Conservation (phyloP, 106 monocot genomes). For the Dioscorea alata region DNA sequence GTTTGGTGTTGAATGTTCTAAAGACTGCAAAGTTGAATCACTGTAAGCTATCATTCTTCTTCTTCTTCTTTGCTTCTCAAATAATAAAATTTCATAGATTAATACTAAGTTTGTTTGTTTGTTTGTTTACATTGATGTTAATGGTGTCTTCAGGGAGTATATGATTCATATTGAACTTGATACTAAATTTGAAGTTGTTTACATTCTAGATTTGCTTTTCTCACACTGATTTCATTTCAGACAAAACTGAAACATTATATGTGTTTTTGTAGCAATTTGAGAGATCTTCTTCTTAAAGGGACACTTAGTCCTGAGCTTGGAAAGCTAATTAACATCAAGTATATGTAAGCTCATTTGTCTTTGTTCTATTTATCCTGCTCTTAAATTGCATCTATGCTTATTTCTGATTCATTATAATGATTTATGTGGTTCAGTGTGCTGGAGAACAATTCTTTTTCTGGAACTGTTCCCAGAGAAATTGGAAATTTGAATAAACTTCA, state of each 20-base stretch:
- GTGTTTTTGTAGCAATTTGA: constrained; percentile 6
- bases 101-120: not conserved
- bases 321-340: constrained; percentile 11
- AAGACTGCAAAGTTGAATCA: constrained; percentile 33
- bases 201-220: too few relatives aligned
- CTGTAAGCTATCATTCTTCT: constrained; percentile 33
- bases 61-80: too few relatives aligned
- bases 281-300: constrained; percentile 14
- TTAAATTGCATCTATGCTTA: too few relatives aligned
- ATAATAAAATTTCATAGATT: too few relatives aligned
- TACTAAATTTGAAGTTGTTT: too few relatives aligned
- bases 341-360: constrained; percentile 1
- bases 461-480: constrained; percentile 38
- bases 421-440: constrained; percentile 20
- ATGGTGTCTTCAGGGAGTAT: too few relatives aligned
- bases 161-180: too few relatives aligned
- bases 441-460: constrained; percentile 55
- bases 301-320: constrained; percentile 12
- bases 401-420: too few relatives aligned
- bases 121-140: too few relatives aligned
- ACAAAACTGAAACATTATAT: too few relatives aligned
- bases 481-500: constrained; percentile 26
- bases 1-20: constrained; percentile 43
- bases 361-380: too few relatives aligned
- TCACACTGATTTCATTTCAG: too few relatives aligned